phyloP scores from a whole-genome alignment of 2,329 filamentous ascomycete genomes.

The Hymenoscyphus fraxineus region DNA sequence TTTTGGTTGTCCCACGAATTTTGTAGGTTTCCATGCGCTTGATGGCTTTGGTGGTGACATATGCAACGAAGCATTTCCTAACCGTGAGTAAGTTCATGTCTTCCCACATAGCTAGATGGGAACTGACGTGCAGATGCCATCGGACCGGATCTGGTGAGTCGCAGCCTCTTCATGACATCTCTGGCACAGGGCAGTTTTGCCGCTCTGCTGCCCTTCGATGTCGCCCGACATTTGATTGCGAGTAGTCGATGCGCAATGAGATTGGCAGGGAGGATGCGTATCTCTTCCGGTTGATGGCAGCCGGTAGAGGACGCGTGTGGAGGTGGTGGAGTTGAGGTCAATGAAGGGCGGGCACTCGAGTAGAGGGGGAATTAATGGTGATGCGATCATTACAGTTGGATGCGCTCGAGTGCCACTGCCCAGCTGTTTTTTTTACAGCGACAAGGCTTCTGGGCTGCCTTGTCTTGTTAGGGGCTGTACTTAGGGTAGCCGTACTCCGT shows the following conservation, averaged over 20 bases:
- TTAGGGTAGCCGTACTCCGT: too few species aligned
- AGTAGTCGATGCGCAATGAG: not conserved
- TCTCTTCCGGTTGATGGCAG: not conserved
- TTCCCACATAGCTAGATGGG: not conserved
- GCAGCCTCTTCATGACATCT: constrained; percentile 30
- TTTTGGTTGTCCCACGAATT: constrained; percentile 38
- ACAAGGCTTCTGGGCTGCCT: constrained; percentile 18
- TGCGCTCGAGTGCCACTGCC: too few species aligned
- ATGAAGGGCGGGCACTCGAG: not conserved
- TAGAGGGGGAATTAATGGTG: not conserved
- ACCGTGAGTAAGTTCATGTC: constrained; percentile 18
- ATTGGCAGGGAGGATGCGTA: not conserved
- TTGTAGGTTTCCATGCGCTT: constrained; percentile 71
- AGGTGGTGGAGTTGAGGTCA: not conserved
- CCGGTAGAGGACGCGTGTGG: not conserved
- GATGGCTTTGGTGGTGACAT: constrained; percentile 72
- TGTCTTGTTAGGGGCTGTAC: constrained; percentile 4
- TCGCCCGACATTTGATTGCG: constrained; percentile 4
- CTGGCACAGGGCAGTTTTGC: constrained; percentile 24
- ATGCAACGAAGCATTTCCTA: constrained; percentile 73
- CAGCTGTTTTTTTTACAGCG: not conserved
- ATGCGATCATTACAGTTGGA: too few species aligned
- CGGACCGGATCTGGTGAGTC: constrained; percentile 33
- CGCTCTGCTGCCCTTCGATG: not conserved
- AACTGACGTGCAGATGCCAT: constrained; percentile 34